These are phyloP conservation scores for Lecanicillium sp. DNA, from an alignment of 2,329 filamentous ascomycete species.

Conservation along the genomic window DNA sequence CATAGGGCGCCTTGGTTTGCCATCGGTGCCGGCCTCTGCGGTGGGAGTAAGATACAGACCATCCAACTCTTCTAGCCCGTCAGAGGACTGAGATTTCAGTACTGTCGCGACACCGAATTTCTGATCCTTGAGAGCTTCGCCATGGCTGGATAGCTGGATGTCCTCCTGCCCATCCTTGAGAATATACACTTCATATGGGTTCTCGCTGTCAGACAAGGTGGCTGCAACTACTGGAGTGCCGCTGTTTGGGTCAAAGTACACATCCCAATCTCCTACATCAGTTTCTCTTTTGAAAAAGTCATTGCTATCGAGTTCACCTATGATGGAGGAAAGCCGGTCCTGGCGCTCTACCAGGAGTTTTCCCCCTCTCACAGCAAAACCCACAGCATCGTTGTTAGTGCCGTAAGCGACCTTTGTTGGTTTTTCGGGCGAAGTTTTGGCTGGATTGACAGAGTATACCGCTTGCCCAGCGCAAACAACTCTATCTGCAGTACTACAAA, in stretches of 20 bases:
- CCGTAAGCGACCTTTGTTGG: conserved; percentile 10
- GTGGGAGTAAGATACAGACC: conserved; percentile 18
- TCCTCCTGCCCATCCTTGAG: conserved; percentile 10
- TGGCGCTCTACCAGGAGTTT: conserved; percentile 10
- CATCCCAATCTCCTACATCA: conserved; percentile 11
- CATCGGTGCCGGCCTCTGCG: conserved; percentile 5
- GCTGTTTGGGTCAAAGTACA: conserved; percentile 1
- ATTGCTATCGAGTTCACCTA: conserved; percentile 8
- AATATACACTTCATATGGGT: conserved; percentile 21
- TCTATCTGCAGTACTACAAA: conserved; percentile 8
- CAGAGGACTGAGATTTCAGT: conserved; percentile 17
- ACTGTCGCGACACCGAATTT: conserved; percentile 15
- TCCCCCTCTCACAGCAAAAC: conserved; percentile 3
- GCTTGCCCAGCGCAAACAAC: conserved; percentile 5
- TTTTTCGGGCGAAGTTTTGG: not conserved
- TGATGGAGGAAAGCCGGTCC: not conserved
- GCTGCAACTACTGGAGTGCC: conserved; percentile 6
- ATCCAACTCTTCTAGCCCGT: conserved; percentile 19
- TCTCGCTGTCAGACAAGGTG: conserved; percentile 17
- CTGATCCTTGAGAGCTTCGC: conserved; percentile 11
- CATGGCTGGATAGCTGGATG: conserved; percentile 14
- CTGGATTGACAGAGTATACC: conserved; percentile 10
- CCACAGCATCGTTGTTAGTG: conserved; percentile 10
- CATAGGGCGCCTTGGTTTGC: conserved; percentile 12
- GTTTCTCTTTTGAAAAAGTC: conserved; percentile 10